These are phyloP conservation scores for Lagerstroemia speciosa DNA, from an alignment of 345 rosid species.

Conservation along the genomic window DNA sequence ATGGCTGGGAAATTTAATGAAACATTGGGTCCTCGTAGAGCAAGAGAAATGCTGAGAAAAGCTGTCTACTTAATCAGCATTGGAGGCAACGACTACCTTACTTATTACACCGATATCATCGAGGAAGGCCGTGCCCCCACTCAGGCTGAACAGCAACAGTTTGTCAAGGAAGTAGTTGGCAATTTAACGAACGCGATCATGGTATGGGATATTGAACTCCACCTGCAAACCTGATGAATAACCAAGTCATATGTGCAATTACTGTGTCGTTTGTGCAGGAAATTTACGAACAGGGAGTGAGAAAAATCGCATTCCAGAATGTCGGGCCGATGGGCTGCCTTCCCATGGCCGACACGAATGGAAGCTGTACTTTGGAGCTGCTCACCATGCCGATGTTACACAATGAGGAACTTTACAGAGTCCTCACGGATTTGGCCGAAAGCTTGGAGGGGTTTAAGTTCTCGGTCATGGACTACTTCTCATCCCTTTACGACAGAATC, in stretches of 20 bases:
- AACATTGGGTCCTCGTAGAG: slow-evolving; percentile 11
- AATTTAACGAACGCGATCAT: slow-evolving; percentile 8
- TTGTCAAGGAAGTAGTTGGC: slow-evolving; percentile 1
- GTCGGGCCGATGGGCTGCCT: neutral
- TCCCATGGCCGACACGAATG: neutral
- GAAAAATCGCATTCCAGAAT: slow-evolving; percentile 6
- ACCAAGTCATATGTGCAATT: neutral
- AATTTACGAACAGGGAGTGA: slow-evolving; percentile 7
- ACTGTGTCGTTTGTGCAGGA: slow-evolving; percentile 1
- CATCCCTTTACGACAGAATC: slow-evolving; percentile 17
- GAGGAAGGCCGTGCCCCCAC: neutral
- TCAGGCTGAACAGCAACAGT: neutral
- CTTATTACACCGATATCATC: neutral
- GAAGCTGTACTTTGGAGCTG: neutral
- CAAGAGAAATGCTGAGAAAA: slow-evolving; percentile 12
- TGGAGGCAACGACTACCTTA: slow-evolving; percentile 15
- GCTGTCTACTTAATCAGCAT: slow-evolving; percentile 17
- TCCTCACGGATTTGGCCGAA: slow-evolving; percentile 11
- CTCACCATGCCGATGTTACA: slow-evolving; percentile 9
- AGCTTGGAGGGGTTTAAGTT: slow-evolving; percentile 28
- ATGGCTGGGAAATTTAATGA: slow-evolving; percentile 10
- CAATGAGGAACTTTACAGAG: slow-evolving; percentile 21
- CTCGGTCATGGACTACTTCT: slow-evolving; percentile 18
- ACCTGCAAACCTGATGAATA: too few relatives aligned
- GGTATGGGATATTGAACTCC: neutral